Conservation (phyloP, 176 grass and related monocot species). For the Eleusine coracana region DNA sequence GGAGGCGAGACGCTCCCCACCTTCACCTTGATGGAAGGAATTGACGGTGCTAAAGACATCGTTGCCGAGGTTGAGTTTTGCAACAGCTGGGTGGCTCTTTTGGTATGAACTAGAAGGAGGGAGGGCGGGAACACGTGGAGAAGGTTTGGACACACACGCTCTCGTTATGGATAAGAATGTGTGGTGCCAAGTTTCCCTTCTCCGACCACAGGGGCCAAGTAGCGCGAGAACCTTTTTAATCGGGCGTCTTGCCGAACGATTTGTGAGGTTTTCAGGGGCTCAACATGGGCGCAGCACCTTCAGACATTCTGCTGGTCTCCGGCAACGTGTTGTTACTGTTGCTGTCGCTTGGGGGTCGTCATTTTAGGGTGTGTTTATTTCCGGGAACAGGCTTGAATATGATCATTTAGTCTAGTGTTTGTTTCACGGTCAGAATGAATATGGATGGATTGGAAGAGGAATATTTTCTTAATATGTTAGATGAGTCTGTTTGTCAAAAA, state of each 20-base stretch:
- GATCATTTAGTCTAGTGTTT: too few relatives aligned
- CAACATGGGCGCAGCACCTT: conserved; percentile 60
- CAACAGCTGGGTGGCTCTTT: conserved; percentile 1
- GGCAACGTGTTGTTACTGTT: neutral
- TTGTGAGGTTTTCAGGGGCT: conserved; percentile 52
- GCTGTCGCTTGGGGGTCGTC: neutral
- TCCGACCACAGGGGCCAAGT: neutral
- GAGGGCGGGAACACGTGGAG: conserved; percentile 44
- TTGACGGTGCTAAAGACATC: conserved; percentile 85
- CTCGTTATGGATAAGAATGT: conserved; percentile 58
- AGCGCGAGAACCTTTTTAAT: conserved; percentile 17
- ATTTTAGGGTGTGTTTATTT: too few relatives aligned
- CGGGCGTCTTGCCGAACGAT: neutral
- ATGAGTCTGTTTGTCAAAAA: too few relatives aligned
- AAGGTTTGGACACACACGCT: conserved; percentile 37
- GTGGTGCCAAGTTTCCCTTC: conserved; percentile 41
- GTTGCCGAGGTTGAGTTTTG: conserved; percentile 32
- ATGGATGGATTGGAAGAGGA: too few relatives aligned
- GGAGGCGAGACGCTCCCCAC: conserved; percentile 41
- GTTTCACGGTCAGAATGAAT: too few relatives aligned
- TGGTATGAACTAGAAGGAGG: neutral
- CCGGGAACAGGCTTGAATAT: too few relatives aligned
- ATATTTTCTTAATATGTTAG: too few relatives aligned
- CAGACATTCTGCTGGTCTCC: conserved; percentile 30
- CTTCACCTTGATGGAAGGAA: conserved; percentile 91